Percentiles rank a stretch among this genome's conserved stretches.
Evolutionary conservation across 495 filamentous ascomycete genomes (phyloP).

Genomic region (Tuber microsphaerosporum): DNA sequence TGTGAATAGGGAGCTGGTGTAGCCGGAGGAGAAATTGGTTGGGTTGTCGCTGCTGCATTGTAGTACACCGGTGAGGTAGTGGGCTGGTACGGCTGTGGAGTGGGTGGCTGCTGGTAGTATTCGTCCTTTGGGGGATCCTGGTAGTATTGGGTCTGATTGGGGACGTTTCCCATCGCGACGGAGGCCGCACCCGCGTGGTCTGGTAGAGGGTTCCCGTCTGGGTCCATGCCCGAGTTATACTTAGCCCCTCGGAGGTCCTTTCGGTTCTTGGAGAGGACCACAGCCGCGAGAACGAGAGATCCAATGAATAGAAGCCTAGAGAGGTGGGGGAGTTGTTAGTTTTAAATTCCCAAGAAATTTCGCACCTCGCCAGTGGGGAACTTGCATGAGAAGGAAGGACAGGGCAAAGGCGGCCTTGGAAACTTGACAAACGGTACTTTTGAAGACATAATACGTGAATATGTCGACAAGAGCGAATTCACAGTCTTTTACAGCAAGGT

Average conservation of each 20-base stretch:
- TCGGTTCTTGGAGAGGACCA: constrained; percentile 29
- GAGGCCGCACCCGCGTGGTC: neutral
- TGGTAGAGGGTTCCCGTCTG: constrained; percentile 11
- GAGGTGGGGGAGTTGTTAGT: neutral
- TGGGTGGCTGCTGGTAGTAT: constrained; percentile 10
- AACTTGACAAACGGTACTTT: constrained; percentile 2
- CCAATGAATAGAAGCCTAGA: constrained; percentile 37
- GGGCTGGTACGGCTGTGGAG: constrained; percentile 18
- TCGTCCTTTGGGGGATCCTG: neutral
- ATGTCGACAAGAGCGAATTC: neutral
- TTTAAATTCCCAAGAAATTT: neutral
- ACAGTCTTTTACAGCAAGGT: constrained; percentile 9
- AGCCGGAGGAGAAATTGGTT: constrained; percentile 15
- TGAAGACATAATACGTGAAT: neutral
- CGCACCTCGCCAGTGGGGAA: neutral
- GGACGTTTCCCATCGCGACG: neutral
- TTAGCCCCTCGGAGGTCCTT: constrained; percentile 34
- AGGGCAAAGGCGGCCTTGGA: constrained; percentile 27
- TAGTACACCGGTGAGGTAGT: constrained; percentile 21
- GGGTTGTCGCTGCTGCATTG: constrained; percentile 4
- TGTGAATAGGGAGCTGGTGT: constrained; percentile 23
- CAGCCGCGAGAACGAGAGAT: constrained; percentile 29
- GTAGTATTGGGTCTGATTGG: constrained; percentile 4
- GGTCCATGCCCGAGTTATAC: constrained; percentile 23
- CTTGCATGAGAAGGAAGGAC: constrained; percentile 32